Evolutionary conservation across 441 rosid species (phyloP).

Genomic region (Dalechampia spathulata): DNA sequence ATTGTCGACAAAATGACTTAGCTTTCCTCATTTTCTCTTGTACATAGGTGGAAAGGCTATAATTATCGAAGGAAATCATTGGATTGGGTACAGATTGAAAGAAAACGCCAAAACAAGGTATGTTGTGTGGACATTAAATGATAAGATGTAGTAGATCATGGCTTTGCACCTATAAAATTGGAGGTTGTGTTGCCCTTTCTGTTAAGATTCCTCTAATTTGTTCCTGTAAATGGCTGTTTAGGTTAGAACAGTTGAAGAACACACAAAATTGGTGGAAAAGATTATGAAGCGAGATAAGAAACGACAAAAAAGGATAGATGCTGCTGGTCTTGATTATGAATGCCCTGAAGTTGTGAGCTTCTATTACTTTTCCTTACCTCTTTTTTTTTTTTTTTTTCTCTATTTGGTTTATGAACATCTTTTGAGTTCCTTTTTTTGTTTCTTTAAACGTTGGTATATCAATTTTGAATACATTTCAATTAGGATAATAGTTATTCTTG

Average conservation of each 20-base stretch:
- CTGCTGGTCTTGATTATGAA: slow-evolving; percentile 75
- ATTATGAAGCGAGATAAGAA: slow-evolving; percentile 53
- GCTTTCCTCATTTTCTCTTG: background rate
- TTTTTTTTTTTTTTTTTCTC: background rate
- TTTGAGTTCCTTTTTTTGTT: background rate
- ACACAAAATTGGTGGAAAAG: slow-evolving; percentile 46
- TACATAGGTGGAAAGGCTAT: slow-evolving; percentile 56
- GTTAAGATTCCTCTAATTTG: background rate
- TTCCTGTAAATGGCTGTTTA: slow-evolving; percentile 18
- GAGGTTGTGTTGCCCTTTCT: background rate
- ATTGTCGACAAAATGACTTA: background rate
- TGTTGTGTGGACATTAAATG: background rate
- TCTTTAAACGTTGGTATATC: background rate
- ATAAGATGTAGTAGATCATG: background rate
- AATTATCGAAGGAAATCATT: slow-evolving; percentile 37
- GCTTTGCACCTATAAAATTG: background rate
- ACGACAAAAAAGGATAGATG: slow-evolving; percentile 61
- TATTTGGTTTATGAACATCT: background rate
- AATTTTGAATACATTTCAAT: background rate
- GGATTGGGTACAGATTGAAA: slow-evolving; percentile 41
- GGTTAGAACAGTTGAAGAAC: slow-evolving; percentile 72
- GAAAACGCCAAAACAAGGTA: slow-evolving; percentile 53
- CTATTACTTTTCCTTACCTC: background rate
- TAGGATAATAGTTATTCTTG: background rate
- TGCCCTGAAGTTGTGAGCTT: slow-evolving; percentile 71